Evolutionary conservation across 2,329 filamentous ascomycete species (phyloP), one percentile per base, ranked within the genome.

Genomic region (Penicillium brasilianum): DNA sequence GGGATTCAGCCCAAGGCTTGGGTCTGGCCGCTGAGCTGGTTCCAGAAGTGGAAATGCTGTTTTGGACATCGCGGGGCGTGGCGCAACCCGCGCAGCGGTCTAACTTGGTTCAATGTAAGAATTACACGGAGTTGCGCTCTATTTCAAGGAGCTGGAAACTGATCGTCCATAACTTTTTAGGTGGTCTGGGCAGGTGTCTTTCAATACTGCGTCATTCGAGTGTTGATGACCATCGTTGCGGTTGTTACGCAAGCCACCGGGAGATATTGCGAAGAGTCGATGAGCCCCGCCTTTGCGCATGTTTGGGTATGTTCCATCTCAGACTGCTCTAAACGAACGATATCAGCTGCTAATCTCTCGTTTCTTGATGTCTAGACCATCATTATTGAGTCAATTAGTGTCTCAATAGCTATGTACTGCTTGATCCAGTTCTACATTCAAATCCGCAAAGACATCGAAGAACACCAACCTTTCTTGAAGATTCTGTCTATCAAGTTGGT

Each of bases 401-500:
- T 96, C 41, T 87, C 89, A 0, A 85, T 96, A 60, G 92, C 93
- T 61, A 96, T 97, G 90, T 95, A 91, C 79, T 93, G 90, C 74
- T 78, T 97, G 46, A 88, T 96, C 64, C 92, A 96, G 70, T 95
- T 95, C 76, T 96, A 96, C 76, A 76, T 90, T 32, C 91, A 96
- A 75, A 82, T 95, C 49, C 88, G 87, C 64, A 78, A 83, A 0
- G 86, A 91, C 60, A 83, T 96, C 28, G 82, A 84, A 8, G 84
- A 88, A 57, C 86, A 96, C 72, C 83, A 80, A 18, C 90, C 92
- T 0, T 90, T 94, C 66, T 77, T 94, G 66, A 96, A 96, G 77
- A 88, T 96, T 28, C 73, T 92, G 20, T 90, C 91, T 71, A 95
- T 97, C 78, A 96, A 96, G 77, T 84, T 96, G 30, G 92, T 96